Conservation (phyloP, 805 yeast genomes). For the Diddensiella caesifluorescens region DNA sequence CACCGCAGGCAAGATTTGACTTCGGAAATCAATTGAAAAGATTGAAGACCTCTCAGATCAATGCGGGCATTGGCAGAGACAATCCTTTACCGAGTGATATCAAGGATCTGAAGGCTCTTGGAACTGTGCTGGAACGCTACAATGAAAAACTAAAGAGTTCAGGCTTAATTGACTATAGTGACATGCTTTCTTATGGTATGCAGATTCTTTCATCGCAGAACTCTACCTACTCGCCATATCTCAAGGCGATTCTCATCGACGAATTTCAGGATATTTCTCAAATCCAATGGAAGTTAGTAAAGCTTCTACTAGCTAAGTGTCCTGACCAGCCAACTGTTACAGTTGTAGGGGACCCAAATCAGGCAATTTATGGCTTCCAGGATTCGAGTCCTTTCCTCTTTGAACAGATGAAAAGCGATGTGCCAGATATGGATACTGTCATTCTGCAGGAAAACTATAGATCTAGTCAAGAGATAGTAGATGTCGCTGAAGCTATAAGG, state of each 20-base stretch:
- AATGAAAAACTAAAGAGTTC: conserved; percentile 3
- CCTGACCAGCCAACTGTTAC: conserved; percentile 45
- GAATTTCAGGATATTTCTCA: conserved; percentile 91
- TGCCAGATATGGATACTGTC: conserved; percentile 33
- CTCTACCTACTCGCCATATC: background rate
- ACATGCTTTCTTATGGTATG: conserved; percentile 12
- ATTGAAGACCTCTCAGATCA: background rate
- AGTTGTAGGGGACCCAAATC: conserved; percentile 95
- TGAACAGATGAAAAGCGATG: conserved; percentile 44
- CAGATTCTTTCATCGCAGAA: conserved; percentile 5
- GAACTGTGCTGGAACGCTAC: conserved; percentile 8
- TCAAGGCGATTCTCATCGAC: conserved; percentile 62
- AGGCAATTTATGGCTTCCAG: conserved; percentile 84
- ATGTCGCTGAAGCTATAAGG: conserved; percentile 60
- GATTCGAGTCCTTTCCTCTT: conserved; percentile 71
- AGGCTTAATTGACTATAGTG: conserved; percentile 16
- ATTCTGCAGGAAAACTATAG: conserved; percentile 68
- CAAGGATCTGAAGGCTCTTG: background rate
- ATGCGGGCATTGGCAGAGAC: background rate
- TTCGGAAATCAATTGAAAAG: background rate
- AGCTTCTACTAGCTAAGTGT: conserved; percentile 33
- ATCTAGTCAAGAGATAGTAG: conserved; percentile 62
- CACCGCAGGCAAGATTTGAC: background rate
- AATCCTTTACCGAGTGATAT: background rate
- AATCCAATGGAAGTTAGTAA: conserved; percentile 67